A percentile compares a stretch with the other conserved stretches of the same genome.
phyloP scores from a whole-genome alignment of 345 rosid species.

The Aquilaria sinensis region DNA sequence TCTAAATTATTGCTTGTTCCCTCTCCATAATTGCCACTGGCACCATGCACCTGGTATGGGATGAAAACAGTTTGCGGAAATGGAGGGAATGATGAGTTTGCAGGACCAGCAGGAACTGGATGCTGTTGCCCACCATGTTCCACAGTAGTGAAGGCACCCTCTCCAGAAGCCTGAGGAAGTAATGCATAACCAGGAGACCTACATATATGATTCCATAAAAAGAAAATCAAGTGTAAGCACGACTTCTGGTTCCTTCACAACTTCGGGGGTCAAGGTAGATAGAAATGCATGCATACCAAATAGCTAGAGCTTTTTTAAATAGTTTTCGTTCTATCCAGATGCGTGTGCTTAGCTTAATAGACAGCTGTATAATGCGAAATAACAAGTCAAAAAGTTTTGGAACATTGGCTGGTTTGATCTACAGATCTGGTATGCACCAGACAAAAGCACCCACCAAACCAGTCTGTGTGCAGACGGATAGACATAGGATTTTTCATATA shows the following conservation, averaged over 20 bases:
- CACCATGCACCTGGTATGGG: slow-evolving; percentile 34
- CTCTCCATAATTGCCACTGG: slow-evolving; percentile 21
- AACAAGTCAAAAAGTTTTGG: too few species aligned
- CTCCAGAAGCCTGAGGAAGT: slow-evolving; percentile 26
- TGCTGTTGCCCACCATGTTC: slow-evolving; percentile 24
- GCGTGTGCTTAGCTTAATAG: too few species aligned
- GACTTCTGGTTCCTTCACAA: too few species aligned
- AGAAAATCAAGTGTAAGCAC: neutral
- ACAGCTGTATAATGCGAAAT: too few species aligned
- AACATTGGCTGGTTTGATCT: too few species aligned
- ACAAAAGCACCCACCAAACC: slow-evolving; percentile 44
- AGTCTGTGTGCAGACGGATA: slow-evolving; percentile 69
- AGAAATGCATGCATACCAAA: too few species aligned
- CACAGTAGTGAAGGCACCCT: slow-evolving; percentile 19
- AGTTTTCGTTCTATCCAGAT: too few species aligned
- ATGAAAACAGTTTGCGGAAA: slow-evolving; percentile 27
- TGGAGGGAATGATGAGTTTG: slow-evolving; percentile 26
- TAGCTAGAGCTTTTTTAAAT: too few species aligned
- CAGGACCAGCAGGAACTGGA: slow-evolving; percentile 22
- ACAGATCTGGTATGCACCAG: neutral
- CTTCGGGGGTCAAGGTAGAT: too few species aligned
- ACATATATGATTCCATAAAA: slow-evolving; percentile 10
- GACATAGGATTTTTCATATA: slow-evolving; percentile 71
- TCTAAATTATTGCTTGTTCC: slow-evolving; percentile 6
- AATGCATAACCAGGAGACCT: slow-evolving; percentile 63